Percentiles rank a stretch among this genome's conserved stretches.
phyloP scores from a whole-genome alignment of 2,329 filamentous ascomycete species.

The Saccharata proteae region DNA sequence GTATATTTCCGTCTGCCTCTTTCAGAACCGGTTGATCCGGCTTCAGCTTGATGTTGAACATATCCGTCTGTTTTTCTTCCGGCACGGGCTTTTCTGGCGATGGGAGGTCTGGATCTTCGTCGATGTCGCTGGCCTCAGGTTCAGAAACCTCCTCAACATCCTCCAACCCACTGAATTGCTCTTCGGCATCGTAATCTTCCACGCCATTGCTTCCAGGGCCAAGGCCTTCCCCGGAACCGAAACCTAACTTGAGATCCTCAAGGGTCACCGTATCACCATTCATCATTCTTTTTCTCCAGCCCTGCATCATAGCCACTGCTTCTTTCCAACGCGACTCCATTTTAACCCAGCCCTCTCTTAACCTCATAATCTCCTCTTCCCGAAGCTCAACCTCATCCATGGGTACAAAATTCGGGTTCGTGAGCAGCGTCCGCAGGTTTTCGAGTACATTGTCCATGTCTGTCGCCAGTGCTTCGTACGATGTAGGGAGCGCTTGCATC shows the following conservation, averaged over 20 bases:
- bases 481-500: constrained; percentile 39
- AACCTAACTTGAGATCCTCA: constrained; percentile 49
- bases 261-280: constrained; percentile 56
- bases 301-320: constrained; percentile 79
- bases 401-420: constrained; percentile 91
- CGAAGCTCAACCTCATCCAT: constrained; percentile 89
- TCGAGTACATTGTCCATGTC: constrained; percentile 69
- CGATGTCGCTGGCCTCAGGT: constrained; percentile 3
- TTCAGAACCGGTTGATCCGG: constrained; percentile 19
- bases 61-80: constrained; percentile 14
- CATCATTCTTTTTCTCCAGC: constrained; percentile 76
- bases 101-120: constrained; percentile 14
- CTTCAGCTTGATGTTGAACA: constrained; percentile 23
- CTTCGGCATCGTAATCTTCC: constrained; percentile 17
- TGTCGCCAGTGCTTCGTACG: constrained; percentile 54
- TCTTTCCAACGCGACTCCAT: constrained; percentile 90
- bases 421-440: constrained; percentile 72
- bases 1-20: constrained; percentile 23
- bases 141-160: constrained; percentile 7
- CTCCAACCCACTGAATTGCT: constrained; percentile 14
- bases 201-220: constrained; percentile 18
- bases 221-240: constrained; percentile 41
- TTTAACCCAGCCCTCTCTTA: constrained; percentile 80
- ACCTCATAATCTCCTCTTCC: constrained; percentile 75
- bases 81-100: constrained; percentile 13